Evolutionary conservation across 306 rosid species (phyloP).

Genomic region (Psophocarpus tetragonolobus): DNA sequence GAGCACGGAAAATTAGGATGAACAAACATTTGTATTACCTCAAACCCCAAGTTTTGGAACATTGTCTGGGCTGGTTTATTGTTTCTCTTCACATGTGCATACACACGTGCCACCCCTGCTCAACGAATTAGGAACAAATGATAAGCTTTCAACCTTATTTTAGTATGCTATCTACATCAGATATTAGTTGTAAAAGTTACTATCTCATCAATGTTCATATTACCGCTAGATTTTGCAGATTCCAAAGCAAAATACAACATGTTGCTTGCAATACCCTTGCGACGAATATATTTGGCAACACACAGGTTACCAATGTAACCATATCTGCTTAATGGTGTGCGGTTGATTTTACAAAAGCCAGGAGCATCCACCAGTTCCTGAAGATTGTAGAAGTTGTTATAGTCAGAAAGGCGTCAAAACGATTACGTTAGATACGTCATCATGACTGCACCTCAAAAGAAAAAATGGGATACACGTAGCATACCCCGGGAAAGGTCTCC

Average conservation of each 20-base stretch:
- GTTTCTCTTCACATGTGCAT: conserved; percentile 64
- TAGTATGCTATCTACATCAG: not conserved
- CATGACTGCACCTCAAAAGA: not conserved
- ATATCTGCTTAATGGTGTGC: conserved; percentile 49
- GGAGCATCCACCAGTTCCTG: conserved; percentile 62
- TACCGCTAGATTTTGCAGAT: conserved; percentile 59
- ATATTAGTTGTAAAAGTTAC: not conserved
- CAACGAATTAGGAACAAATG: not conserved
- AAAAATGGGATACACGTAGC: not conserved
- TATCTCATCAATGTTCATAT: conserved; percentile 23
- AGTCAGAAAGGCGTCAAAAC: not conserved
- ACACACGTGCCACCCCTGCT: conserved; percentile 56
- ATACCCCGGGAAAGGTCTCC: conserved; percentile 82
- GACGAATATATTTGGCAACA: conserved; percentile 69
- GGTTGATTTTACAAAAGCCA: conserved; percentile 47
- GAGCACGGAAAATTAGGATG: not conserved
- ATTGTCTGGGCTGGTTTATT: conserved; percentile 51
- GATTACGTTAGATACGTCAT: not conserved
- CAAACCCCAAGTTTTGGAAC: conserved; percentile 69
- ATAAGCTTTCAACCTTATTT: not conserved
- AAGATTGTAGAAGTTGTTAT: conserved; percentile 33
- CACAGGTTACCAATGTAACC: conserved; percentile 72
- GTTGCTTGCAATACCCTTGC: conserved; percentile 71
- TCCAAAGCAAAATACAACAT: conserved; percentile 69
- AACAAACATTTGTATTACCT: conserved; percentile 47